Evolutionary conservation across 805 yeast genomes (phyloP).

Genomic region (Blastobotrys americana): DNA sequence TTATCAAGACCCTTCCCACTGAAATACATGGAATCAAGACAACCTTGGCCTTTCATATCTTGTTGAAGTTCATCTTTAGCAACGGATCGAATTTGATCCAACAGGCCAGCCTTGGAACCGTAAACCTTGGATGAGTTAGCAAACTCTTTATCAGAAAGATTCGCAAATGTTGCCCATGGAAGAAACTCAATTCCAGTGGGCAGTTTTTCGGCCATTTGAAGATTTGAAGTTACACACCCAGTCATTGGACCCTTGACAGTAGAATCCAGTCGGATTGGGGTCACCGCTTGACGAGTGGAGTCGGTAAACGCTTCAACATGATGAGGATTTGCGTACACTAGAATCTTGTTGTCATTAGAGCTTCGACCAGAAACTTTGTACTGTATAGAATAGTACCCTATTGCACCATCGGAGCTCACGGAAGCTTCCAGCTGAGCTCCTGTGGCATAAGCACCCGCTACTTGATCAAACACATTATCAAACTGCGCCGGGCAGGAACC

Average conservation of each 20-base stretch:
- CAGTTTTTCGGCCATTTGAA: slow-evolving; percentile 32
- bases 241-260: slow-evolving; percentile 38
- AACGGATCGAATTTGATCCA: slow-evolving; percentile 1
- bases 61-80: slow-evolving; percentile 28
- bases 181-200: slow-evolving; percentile 41
- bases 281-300: slow-evolving; percentile 4
- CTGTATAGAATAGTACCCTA: slow-evolving; percentile 42
- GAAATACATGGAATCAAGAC: slow-evolving; percentile 73
- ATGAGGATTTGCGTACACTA: slow-evolving; percentile 68
- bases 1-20: slow-evolving; percentile 81
- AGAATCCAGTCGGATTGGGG: slow-evolving; percentile 29
- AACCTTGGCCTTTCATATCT: slow-evolving; percentile 48
- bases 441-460: slow-evolving; percentile 65
- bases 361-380: slow-evolving; percentile 41
- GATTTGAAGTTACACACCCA: slow-evolving; percentile 28
- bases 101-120: slow-evolving; percentile 2
- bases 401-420: slow-evolving; percentile 30
- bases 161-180: slow-evolving; percentile 44
- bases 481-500: slow-evolving; percentile 14
- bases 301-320: slow-evolving; percentile 41
- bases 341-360: slow-evolving; percentile 33
- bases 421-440: not conserved
- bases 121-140: too few species aligned
- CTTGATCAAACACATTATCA: slow-evolving; percentile 41
- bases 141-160: slow-evolving; percentile 2